A percentile compares a stretch with the other conserved stretches of the same genome.
These are phyloP conservation scores for Geotrichum australiense DNA, from an alignment of 1,139 yeast species.

Conservation along the genomic window DNA sequence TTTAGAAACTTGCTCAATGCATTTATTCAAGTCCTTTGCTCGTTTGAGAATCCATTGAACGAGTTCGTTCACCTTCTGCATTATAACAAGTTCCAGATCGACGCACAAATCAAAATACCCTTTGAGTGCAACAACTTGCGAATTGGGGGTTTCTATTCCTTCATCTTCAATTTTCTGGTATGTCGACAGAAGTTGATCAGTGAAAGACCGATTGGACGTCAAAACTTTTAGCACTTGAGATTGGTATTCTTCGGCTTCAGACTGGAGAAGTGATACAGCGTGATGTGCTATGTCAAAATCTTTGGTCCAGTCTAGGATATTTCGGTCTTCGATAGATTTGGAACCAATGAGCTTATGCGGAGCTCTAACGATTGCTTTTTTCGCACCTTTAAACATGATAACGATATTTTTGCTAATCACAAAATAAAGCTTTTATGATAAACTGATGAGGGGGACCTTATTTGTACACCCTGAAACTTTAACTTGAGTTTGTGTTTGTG, in stretches of 20 bases:
- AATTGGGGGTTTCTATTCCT: conserved; percentile 37
- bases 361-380: conserved; percentile 34
- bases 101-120: conserved; percentile 24
- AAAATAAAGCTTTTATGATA: too few species aligned
- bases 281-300: conserved; percentile 42
- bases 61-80: conserved; percentile 27
- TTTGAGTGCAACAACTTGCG: conserved; percentile 31
- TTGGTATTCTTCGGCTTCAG: conserved; percentile 39
- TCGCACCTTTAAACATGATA: conserved; percentile 33
- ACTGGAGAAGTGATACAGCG: conserved; percentile 40
- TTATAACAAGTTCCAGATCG: conserved; percentile 23
- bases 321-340: conserved; percentile 42
- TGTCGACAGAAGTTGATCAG: conserved; percentile 33
- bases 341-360: conserved; percentile 35
- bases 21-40: conserved; percentile 37
- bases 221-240: conserved; percentile 18
- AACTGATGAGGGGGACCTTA: too few species aligned
- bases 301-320: conserved; percentile 43
- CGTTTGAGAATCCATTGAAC: conserved; percentile 26
- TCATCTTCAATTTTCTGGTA: conserved; percentile 25
- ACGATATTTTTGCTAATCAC: too few species aligned
- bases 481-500: too few species aligned
- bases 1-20: conserved; percentile 40
- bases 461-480: too few species aligned
- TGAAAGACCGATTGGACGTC: conserved; percentile 34